Base-by-base conservation (phyloP, 768 basidiomycete genomes). In the Glaciozyma martinii region DNA sequence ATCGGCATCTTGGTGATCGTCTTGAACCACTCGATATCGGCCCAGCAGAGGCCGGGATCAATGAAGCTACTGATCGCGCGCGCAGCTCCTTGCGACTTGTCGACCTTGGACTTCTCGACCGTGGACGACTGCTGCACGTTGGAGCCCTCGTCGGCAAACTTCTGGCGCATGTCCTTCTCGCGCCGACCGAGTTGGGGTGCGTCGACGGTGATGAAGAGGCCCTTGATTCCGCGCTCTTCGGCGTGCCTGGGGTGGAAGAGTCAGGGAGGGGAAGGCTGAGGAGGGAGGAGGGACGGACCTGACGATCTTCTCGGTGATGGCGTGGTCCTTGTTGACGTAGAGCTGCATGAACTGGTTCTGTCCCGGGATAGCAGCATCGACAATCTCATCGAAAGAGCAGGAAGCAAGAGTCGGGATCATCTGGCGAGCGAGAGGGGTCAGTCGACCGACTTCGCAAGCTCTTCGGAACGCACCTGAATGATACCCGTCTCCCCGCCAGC, bases 11-110 rank as follows among this genome's bases (percentile, higher is more conserved):
- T 82, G 1, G 89, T 90, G 68, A 90, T 88, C 66, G 80, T 81
- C 76, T 83, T 85, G 76, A 92, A 80, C 78, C 80, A 94, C 0
- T 81, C 78, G 46, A 94, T 79, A 73, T 94, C 91, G 58, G 81
- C 80, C 94, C 94, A 98, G 63, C 82, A 82, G 63, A 97, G 78
- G 3, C 85, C 82, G 0, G 94, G 91, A 74, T 99, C 95, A 70
- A 98, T 98, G 77, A 99, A 99, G 1, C 89, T 88, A 84, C 92
- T 77, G 74, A 98, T 98, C 18, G 94, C 94, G 65, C 91, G 80
- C 7, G 95, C 92, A 13, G 90, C 93, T 42, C 94, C 94, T 75
- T 95, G 89, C 59, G 87, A 85, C 50, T 88, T 83, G 72, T 92
- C 86, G 52, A 92, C 83, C 33, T 77, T 78, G 43, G 80, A 79